phyloP scores from a whole-genome alignment of 768 basidiomycete genomes.

The Leccinum incarnatum region DNA sequence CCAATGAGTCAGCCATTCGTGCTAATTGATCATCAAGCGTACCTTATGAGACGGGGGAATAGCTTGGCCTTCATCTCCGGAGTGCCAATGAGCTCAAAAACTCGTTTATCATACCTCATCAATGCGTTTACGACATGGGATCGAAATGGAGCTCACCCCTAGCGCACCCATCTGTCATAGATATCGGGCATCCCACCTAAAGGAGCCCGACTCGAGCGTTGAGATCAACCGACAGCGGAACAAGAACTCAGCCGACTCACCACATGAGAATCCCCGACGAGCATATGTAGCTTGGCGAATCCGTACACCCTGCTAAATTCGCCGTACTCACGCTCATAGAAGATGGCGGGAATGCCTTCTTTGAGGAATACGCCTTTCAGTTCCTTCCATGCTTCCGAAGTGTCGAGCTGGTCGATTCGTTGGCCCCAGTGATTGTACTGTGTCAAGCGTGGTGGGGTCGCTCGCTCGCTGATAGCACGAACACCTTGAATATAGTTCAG shows the following conservation, averaged over 20 bases:
- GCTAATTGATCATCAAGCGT: background rate
- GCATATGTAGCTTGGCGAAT: constrained; percentile 63
- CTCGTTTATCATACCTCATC: constrained; percentile 24
- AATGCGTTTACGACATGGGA: background rate
- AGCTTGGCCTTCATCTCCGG: constrained; percentile 56
- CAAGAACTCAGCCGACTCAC: constrained; percentile 32
- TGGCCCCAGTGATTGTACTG: constrained; percentile 77
- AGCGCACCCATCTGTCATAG: constrained; percentile 79
- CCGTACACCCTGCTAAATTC: constrained; percentile 61
- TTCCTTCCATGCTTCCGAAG: constrained; percentile 70
- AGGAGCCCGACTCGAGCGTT: background rate
- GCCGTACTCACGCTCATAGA: constrained; percentile 61
- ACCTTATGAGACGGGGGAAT: constrained; percentile 62
- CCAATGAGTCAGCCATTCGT: background rate
- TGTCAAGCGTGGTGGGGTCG: constrained; percentile 49
- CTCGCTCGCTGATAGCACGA: constrained; percentile 43
- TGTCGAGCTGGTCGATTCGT: constrained; percentile 62
- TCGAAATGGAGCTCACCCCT: constrained; percentile 38
- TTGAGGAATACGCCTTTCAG: constrained; percentile 60
- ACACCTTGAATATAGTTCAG: constrained; percentile 40
- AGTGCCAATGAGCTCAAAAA: constrained; percentile 65
- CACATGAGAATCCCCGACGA: constrained; percentile 62
- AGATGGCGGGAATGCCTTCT: constrained; percentile 68
- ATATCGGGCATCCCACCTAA: constrained; percentile 70
- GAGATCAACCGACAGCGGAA: background rate